These are phyloP conservation scores for Styphnolobium japonicum DNA, from an alignment of 306 rosid genomes.

Conservation along the genomic window DNA sequence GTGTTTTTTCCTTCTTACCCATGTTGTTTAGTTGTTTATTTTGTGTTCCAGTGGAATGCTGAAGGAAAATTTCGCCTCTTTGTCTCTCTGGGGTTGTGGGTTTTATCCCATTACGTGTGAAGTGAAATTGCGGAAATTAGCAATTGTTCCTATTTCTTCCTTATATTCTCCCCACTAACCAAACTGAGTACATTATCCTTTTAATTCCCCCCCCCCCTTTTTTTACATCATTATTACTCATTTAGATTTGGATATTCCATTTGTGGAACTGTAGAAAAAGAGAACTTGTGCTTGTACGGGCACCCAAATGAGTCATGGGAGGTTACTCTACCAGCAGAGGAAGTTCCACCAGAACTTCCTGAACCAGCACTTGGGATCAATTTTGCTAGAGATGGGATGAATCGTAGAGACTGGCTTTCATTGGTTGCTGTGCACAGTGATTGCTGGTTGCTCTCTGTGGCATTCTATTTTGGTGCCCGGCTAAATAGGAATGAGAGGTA, in stretches of 20 bases:
- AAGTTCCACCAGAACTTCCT: constrained; percentile 62
- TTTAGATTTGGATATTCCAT: neutral
- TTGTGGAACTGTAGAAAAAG: constrained; percentile 43
- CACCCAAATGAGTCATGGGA: constrained; percentile 58
- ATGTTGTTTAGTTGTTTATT: neutral
- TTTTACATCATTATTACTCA: neutral
- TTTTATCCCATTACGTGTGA: neutral
- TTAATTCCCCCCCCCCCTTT: too few species aligned
- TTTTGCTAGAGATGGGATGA: constrained; percentile 66
- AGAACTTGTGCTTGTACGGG: constrained; percentile 56
- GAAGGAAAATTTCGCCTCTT: neutral
- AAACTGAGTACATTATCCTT: neutral
- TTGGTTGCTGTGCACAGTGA: constrained; percentile 64
- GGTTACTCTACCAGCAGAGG: constrained; percentile 55
- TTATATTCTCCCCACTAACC: neutral
- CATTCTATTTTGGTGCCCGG: constrained; percentile 61
- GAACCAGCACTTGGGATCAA: constrained; percentile 65
- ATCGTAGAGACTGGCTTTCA: constrained; percentile 58
- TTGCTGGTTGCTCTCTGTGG: constrained; percentile 59
- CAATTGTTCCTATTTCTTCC: neutral
- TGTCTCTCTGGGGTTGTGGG: neutral
- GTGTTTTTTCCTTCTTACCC: neutral
- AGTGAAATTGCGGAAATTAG: neutral
- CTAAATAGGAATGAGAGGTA: constrained; percentile 67
- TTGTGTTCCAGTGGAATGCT: neutral